phyloP scores from a whole-genome alignment of 805 yeast genomes.

The Candida jianshihensis region DNA sequence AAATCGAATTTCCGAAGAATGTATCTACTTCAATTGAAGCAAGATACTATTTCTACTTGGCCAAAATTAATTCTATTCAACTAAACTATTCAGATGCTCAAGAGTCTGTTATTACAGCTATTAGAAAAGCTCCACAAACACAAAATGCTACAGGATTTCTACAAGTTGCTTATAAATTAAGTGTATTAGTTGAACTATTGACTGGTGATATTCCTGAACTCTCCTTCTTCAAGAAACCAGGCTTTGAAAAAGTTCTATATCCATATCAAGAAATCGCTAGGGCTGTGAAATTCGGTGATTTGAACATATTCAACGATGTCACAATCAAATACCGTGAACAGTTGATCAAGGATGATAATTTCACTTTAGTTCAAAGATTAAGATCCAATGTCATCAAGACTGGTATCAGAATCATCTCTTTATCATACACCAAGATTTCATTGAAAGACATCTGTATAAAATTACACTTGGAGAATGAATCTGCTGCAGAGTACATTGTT shows the following conservation, averaged over 20 bases:
- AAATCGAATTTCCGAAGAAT: constrained; percentile 78
- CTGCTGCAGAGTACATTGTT: constrained; percentile 93
- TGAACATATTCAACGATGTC: constrained; percentile 69
- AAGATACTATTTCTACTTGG: constrained; percentile 83
- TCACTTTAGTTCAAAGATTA: constrained; percentile 77
- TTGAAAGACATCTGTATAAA: constrained; percentile 91
- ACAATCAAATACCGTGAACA: constrained; percentile 52
- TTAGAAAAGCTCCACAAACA: constrained; percentile 93
- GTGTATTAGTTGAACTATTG: constrained; percentile 80
- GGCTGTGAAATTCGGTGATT: constrained; percentile 90
- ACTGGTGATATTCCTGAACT: constrained; percentile 97
- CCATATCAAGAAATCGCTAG: constrained; percentile 85
- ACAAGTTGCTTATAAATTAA: constrained; percentile 84
- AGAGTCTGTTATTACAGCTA: constrained; percentile 88
- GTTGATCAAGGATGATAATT: constrained; percentile 72
- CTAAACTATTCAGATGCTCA: constrained; percentile 86
- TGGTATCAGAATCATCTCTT: constrained; percentile 87
- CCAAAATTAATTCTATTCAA: constrained; percentile 88
- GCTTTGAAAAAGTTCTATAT: constrained; percentile 50
- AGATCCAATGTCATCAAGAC: constrained; percentile 97
- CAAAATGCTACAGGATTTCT: constrained; percentile 77
- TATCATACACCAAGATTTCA: constrained; percentile 86
- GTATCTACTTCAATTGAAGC: constrained; percentile 87
- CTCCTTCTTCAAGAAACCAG: constrained; percentile 63
- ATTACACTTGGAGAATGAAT: constrained; percentile 86